Percentiles rank a stretch among this genome's conserved stretches.
Evolutionary conservation across 495 filamentous ascomycete species (phyloP).

Genomic region (Glarea lozoyensis): DNA sequence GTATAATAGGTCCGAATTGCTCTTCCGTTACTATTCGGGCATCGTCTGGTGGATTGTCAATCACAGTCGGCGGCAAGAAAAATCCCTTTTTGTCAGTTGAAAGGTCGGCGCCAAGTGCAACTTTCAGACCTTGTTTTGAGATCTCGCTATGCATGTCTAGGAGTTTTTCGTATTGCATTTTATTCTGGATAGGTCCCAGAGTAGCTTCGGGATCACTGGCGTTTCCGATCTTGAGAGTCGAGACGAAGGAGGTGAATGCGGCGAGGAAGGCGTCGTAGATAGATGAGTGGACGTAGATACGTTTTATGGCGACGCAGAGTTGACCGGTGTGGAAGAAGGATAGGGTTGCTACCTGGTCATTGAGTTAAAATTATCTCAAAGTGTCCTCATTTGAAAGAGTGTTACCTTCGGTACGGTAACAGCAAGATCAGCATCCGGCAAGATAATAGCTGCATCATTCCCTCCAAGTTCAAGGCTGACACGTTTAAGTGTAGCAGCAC

Average conservation of each 20-base stretch:
- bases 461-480: conserved; percentile 50
- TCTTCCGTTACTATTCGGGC: conserved; percentile 40
- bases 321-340: conserved; percentile 43
- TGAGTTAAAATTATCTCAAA: background rate
- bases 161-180: conserved; percentile 38
- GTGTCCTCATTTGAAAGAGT: background rate
- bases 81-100: conserved; percentile 20
- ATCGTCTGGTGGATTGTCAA: conserved; percentile 46
- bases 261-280: conserved; percentile 47
- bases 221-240: conserved; percentile 33
- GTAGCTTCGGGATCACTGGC: conserved; percentile 26
- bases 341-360: conserved; percentile 33
- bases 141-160: conserved; percentile 23
- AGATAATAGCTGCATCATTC: conserved; percentile 50
- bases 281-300: conserved; percentile 48
- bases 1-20: conserved; percentile 41
- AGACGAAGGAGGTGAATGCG: conserved; percentile 36
- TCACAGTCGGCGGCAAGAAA: conserved; percentile 48
- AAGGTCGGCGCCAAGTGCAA: conserved; percentile 5
- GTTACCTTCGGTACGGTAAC: conserved; percentile 20
- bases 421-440: conserved; percentile 37
- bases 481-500: conserved; percentile 42
- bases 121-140: conserved; percentile 18
- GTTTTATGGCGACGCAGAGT: conserved; percentile 18
- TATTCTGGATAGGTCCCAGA: conserved; percentile 46